Base-by-base conservation (phyloP, 2,329 filamentous ascomycete species). In the Arachnomyces sp. region DNA sequence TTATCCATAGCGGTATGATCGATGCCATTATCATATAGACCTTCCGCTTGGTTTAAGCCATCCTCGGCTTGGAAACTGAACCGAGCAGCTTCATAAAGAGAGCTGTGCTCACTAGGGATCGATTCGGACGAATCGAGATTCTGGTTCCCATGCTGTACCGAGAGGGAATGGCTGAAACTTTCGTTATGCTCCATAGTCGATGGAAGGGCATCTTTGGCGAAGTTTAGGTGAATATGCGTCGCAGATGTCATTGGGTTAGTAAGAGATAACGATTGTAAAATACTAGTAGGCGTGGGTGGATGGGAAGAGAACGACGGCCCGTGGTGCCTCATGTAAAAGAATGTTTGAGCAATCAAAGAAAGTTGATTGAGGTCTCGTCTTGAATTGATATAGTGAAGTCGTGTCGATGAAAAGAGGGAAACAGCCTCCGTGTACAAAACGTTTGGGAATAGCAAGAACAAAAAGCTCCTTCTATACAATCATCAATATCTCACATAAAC, bases 81-180 rank as follows among this genome's bases (percentile, higher is more conserved):
- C 34, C 55, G 44, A 30, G 54, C 43, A 6, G 63, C 64, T 46
- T 65, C 56, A 45, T 57, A 64, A 9, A 68, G 61, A 8, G 55
- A 61, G 36, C 50, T 54, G 34, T 62, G 58, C 16, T 62, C 58
- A 38, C 60, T 64, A 13, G 53, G 52, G 28, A 52, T 40, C 11
- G 57, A 56, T 32, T 59, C 57, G 1, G 55, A 57, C 3, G 54
- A 59, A 39, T 56, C 51, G 11, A 58, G 34, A 29, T 54, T 40
- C 4, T 34, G 45, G 25, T 43, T 45, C 13, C 53, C 39, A 14
- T 43, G 42, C 15, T 41, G 46, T 2, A 48, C 31, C 11, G 54
- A 54, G 15, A 46, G 43, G 13, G 44, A 47, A 18, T 48, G 45
- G 25, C 48, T 48, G 20, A 5, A 5, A 25, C 20, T 9, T 28